Evolutionary conservation across 2,329 filamentous ascomycete genomes (phyloP), one percentile per base, ranked within the genome.

Genomic region (Neoarthrinium moseri): DNA sequence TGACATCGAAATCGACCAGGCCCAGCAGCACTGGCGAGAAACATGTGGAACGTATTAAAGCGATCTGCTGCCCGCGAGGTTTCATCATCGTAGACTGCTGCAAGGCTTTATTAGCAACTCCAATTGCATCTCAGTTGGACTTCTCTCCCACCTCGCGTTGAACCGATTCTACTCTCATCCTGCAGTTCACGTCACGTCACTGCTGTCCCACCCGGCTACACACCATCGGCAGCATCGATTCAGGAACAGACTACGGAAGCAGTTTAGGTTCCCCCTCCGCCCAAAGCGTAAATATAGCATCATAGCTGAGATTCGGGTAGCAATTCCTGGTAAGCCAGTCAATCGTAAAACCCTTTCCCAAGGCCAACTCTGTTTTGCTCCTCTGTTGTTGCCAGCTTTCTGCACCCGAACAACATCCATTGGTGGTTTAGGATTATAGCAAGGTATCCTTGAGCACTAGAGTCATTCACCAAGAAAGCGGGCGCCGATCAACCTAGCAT

Each of bases 11-110:
- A 29, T 37, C 11, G 33, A 20, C 32, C 32, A 36, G 32, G 13
- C 32, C 20, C 21, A 20, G 41, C 41, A 26, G 17, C 22, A 33
- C 27, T 43, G 21, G 12, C 20, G 11, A 24, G 11, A 26, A n/a
- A 33, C 10, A 36, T 11, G 43, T 45, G 43, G 43, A 45, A 29
- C 43, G 43, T 39, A 38, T 38, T 45, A 38, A 38, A 45, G 23
- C 26, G 22, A 39, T 32, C 43, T 38, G 34, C 43, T 45, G 26
- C 43, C 43, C 43, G 23, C 33, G 43, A 32, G 43, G 43, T 45
- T 29, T 45, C 35, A 33, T 29, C 34, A 8, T 35, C 30, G 39
- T 42, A 24, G 10, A 22, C 15, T 10, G 8, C 21, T 33, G n/a
- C 15, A 30, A 42, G 22, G 22, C 15, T n/a, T 33, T 27, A n/a